These are phyloP conservation scores for Colletotrichum spinosum DNA, from an alignment of 2,329 filamentous ascomycete species.

Conservation along the genomic window DNA sequence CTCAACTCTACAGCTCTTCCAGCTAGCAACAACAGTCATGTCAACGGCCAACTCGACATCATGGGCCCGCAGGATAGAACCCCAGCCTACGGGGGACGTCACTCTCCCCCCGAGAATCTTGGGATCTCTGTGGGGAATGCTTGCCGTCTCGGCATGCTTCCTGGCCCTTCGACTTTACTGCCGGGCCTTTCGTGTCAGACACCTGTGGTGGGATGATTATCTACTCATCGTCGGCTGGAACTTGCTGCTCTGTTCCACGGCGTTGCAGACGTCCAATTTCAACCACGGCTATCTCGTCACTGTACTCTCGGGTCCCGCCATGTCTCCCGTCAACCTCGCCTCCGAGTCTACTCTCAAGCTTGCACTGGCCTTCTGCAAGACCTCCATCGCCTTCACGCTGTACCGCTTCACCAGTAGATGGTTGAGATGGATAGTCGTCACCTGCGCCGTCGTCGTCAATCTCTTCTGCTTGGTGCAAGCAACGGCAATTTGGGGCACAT, in stretches of 20 bases:
- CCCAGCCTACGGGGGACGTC: neutral
- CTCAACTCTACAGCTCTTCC: too few species aligned
- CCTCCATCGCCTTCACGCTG: conserved; percentile 3
- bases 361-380: neutral
- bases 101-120: neutral
- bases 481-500: neutral
- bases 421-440: neutral
- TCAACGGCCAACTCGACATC: too few species aligned
- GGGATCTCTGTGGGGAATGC: conserved; percentile 27
- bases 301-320: neutral
- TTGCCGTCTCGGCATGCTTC: conserved; percentile 14
- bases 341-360: neutral
- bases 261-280: neutral
- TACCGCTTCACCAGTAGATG: neutral
- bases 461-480: neutral
- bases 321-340: neutral
- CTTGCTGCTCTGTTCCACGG: neutral
- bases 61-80: too few species aligned
- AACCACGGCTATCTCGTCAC: neutral
- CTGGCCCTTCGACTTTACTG: conserved; percentile 39
- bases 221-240: conserved; percentile 37
- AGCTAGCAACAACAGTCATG: too few species aligned
- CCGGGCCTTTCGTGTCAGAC: conserved; percentile 27
- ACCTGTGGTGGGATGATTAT: conserved; percentile 41
- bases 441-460: neutral